Percentiles rank a stretch among this genome's conserved stretches.
These are phyloP conservation scores for Niebla homalea DNA, from an alignment of 495 filamentous ascomycete species.

Conservation along the genomic window DNA sequence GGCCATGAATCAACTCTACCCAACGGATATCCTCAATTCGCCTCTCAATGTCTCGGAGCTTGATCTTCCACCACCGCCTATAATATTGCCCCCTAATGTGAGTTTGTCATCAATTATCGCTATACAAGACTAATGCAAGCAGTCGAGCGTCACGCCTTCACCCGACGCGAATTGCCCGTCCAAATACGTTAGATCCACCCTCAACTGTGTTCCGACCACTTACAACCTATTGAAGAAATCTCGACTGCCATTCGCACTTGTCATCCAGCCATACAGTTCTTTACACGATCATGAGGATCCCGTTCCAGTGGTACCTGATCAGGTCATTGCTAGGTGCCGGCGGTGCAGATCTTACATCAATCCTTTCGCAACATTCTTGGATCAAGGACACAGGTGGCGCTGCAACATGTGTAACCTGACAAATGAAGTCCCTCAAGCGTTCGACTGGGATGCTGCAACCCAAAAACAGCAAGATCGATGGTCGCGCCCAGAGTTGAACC, in stretches of 20 bases:
- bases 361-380: conserved; percentile 88
- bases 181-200: conserved; percentile 88
- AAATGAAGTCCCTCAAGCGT: conserved; percentile 95
- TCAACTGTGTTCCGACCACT: conserved; percentile 86
- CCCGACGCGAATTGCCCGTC: conserved; percentile 84
- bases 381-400: conserved; percentile 94
- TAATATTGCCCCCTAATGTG: conserved; percentile 84
- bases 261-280: conserved; percentile 89
- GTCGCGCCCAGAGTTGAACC: conserved; percentile 81
- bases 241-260: conserved; percentile 83
- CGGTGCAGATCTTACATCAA: conserved; percentile 96
- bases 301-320: conserved; percentile 85
- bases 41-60: conserved; percentile 90
- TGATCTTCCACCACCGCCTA: conserved; percentile 81
- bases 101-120: conserved; percentile 22
- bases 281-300: conserved; percentile 86
- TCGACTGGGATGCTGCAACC: conserved; percentile 88
- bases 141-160: conserved; percentile 87
- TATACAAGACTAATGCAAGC: conserved; percentile 17
- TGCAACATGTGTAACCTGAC: conserved; percentile 99
- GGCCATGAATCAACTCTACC: conserved; percentile 75
- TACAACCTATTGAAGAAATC: conserved; percentile 90
- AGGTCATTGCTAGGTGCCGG: conserved; percentile 91
- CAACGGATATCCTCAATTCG: conserved; percentile 79
- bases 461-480: conserved; percentile 85